Percentiles rank a stretch among this genome's conserved stretches.
These are phyloP conservation scores for Nemania diffusa DNA, from an alignment of 2,329 filamentous ascomycete species.

Conservation along the genomic window DNA sequence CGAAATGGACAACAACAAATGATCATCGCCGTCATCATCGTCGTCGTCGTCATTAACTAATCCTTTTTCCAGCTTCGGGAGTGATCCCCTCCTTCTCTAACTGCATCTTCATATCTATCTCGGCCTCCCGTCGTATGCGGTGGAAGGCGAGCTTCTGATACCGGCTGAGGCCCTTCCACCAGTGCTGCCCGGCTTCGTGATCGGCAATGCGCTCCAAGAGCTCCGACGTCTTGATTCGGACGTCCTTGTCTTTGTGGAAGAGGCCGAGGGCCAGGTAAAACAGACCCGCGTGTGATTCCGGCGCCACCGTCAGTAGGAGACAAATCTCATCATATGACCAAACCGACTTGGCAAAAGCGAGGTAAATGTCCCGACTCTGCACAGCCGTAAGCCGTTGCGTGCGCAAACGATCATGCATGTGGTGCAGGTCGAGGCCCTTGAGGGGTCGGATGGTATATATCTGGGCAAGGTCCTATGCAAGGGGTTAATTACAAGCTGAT, in stretches of 20 bases:
- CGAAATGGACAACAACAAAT: neutral
- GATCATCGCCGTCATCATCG: constrained; percentile 1
- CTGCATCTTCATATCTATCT: constrained; percentile 61
- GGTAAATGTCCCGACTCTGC: constrained; percentile 85
- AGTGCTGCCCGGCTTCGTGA: constrained; percentile 92
- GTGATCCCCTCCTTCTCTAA: constrained; percentile 58
- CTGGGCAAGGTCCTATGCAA: constrained; percentile 71
- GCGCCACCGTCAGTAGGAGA: constrained; percentile 82
- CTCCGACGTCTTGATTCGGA: constrained; percentile 80
- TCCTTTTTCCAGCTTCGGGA: constrained; percentile 57
- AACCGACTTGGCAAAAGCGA: constrained; percentile 79
- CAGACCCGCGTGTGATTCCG: constrained; percentile 85
- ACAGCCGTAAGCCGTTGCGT: constrained; percentile 80
- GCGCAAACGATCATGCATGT: constrained; percentile 91
- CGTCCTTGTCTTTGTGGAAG: constrained; percentile 87
- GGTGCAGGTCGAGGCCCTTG: constrained; percentile 85
- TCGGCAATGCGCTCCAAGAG: constrained; percentile 83
- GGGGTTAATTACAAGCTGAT: constrained; percentile 44
- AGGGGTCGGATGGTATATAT: constrained; percentile 73
- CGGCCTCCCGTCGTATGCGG: constrained; percentile 75
- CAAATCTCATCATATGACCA: constrained; percentile 87
- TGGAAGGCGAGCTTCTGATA: constrained; percentile 90
- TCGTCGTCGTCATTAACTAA: constrained; percentile 54
- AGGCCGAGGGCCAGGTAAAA: constrained; percentile 92
- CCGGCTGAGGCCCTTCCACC: constrained; percentile 85